Evolutionary conservation across 2,329 filamentous ascomycete genomes (phyloP).

Genomic region (Chrysoporthe austroafricana): DNA sequence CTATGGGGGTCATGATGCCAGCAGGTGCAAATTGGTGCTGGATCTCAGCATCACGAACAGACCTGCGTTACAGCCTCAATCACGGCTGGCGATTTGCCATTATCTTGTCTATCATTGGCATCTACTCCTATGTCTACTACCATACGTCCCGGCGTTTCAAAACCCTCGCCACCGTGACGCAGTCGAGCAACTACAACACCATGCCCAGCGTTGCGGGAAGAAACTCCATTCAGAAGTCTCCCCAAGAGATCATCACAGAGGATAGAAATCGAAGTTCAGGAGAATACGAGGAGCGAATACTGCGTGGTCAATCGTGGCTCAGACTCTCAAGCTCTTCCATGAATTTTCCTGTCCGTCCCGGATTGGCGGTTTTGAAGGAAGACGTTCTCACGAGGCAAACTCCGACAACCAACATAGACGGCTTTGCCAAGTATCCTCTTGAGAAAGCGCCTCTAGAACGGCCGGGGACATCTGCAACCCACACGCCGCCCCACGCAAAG

Average conservation of each 20-base stretch:
- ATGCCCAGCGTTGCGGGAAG: slow-evolving; percentile 1
- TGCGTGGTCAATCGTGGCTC: slow-evolving; percentile 11
- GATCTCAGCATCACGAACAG: slow-evolving; percentile 42
- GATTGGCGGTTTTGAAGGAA: not conserved
- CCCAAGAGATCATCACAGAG: not conserved
- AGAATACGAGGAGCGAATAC: not conserved
- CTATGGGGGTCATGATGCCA: slow-evolving; percentile 37
- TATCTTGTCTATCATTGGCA: slow-evolving; percentile 43
- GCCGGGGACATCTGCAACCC: slow-evolving; percentile 2
- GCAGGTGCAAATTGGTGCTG: slow-evolving; percentile 51
- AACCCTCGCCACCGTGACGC: slow-evolving; percentile 15
- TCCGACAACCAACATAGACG: not conserved
- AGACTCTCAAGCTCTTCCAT: not conserved
- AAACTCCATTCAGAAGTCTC: not conserved
- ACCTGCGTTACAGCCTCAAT: slow-evolving; percentile 47
- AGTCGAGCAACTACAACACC: not conserved
- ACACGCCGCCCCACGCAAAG: slow-evolving; percentile 23
- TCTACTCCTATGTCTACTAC: slow-evolving; percentile 48
- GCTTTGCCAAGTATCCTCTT: slow-evolving; percentile 1
- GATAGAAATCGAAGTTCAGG: not conserved
- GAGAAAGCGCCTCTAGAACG: slow-evolving; percentile 23
- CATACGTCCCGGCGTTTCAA: slow-evolving; percentile 37
- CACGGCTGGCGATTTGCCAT: slow-evolving; percentile 51
- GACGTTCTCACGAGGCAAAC: not conserved
- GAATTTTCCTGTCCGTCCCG: not conserved